Evolutionary conservation across 1,139 yeast species (phyloP).

Genomic region (Kodamaea fungicola): DNA sequence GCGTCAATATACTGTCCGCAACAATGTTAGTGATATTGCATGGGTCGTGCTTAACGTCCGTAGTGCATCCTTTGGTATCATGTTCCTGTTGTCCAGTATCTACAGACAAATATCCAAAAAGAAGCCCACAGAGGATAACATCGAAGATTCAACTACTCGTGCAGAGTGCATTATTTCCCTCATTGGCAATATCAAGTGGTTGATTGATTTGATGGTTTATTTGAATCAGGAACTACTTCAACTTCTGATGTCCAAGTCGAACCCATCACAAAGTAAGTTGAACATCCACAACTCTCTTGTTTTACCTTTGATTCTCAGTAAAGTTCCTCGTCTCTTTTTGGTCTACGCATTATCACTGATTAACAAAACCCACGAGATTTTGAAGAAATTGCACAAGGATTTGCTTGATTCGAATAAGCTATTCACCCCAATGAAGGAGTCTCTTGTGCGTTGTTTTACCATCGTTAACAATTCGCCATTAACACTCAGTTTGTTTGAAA

Average conservation of each 20-base stretch:
- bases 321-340: slow-evolving; percentile 67
- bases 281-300: slow-evolving; percentile 36
- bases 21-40: slow-evolving; percentile 54
- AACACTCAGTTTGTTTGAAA: slow-evolving; percentile 58
- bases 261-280: slow-evolving; percentile 21
- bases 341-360: slow-evolving; percentile 69
- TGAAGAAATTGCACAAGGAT: slow-evolving; percentile 44
- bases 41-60: slow-evolving; percentile 68
- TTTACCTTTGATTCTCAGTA: slow-evolving; percentile 56
- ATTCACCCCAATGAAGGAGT: slow-evolving; percentile 53
- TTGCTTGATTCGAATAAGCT: slow-evolving; percentile 39
- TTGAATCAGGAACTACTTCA: slow-evolving; percentile 65
- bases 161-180: slow-evolving; percentile 59
- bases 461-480: slow-evolving; percentile 56
- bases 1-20: slow-evolving; percentile 1
- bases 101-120: slow-evolving; percentile 54
- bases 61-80: slow-evolving; percentile 68
- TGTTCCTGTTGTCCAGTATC: slow-evolving; percentile 65
- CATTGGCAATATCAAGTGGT: slow-evolving; percentile 76
- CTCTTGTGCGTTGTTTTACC: slow-evolving; percentile 50
- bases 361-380: slow-evolving; percentile 61
- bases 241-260: slow-evolving; percentile 21
- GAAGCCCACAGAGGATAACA: slow-evolving; percentile 47
- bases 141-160: slow-evolving; percentile 53
- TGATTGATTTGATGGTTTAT: slow-evolving; percentile 64